Conservation (phyloP, 495 filamentous ascomycete genomes). For the Terfezia claveryi region DNA sequence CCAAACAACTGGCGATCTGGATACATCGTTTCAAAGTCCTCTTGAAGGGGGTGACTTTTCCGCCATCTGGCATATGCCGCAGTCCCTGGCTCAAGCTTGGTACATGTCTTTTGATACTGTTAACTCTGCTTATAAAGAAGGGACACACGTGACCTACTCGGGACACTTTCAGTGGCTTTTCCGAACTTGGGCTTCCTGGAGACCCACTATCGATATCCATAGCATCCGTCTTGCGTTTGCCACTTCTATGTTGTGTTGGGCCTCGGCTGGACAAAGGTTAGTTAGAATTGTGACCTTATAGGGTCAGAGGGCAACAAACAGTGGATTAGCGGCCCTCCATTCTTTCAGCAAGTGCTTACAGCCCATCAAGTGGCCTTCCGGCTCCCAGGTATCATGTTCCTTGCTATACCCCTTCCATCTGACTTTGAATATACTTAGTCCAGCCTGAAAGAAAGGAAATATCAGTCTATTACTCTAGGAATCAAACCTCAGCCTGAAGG, state of each 20-base stretch:
- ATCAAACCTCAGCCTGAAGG: too few species aligned
- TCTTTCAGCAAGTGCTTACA: background rate
- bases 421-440: background rate
- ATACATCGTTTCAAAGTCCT: background rate
- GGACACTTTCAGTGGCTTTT: background rate
- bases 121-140: background rate
- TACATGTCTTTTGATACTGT: background rate
- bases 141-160: too few species aligned
- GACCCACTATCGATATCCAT: background rate
- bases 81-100: background rate
- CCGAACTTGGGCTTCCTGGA: background rate
- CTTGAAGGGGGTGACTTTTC: background rate
- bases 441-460: too few species aligned
- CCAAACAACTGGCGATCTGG: constrained; percentile 5
- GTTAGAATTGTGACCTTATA: too few species aligned
- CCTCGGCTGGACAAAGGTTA: too few species aligned
- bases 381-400: constrained; percentile 10
- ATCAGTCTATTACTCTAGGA: too few species aligned
- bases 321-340: background rate
- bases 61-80: background rate
- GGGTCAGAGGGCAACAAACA: too few species aligned
- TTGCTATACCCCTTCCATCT: background rate
- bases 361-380: constrained; percentile 4
- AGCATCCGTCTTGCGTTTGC: background rate
- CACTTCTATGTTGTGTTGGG: background rate